Percentiles rank a stretch among this genome's conserved stretches.
phyloP scores from a whole-genome alignment of 2,329 filamentous ascomycete species.

The Fusarium mangiferae region DNA sequence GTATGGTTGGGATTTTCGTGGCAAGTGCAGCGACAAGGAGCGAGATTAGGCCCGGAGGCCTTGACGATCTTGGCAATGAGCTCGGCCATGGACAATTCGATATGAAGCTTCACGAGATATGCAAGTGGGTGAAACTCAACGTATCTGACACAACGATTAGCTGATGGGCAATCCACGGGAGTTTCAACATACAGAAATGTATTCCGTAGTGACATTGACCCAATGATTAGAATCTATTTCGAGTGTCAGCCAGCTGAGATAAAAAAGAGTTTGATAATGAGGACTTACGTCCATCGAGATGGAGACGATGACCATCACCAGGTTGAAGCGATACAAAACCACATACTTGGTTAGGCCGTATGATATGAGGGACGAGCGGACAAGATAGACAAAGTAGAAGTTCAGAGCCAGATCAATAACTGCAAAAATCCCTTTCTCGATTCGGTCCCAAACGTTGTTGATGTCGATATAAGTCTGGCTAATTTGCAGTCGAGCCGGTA shows the following conservation, averaged over 20 bases:
- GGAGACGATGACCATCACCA: conserved; percentile 46
- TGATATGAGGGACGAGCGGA: conserved; percentile 57
- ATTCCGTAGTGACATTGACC: conserved; percentile 38
- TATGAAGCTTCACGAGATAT: conserved; percentile 44
- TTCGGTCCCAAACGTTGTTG: conserved; percentile 61
- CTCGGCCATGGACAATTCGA: conserved; percentile 43
- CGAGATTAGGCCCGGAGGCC: conserved; percentile 26
- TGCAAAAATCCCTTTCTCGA: conserved; percentile 59
- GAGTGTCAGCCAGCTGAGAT: background rate
- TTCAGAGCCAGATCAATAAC: conserved; percentile 59
- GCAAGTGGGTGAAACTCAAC: conserved; percentile 42
- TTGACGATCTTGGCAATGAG: conserved; percentile 44
- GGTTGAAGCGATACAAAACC: conserved; percentile 53
- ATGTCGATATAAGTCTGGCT: conserved; percentile 52
- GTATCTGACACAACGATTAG: conserved; percentile 26
- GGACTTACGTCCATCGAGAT: conserved; percentile 45
- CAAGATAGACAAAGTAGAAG: conserved; percentile 57
- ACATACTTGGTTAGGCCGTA: conserved; percentile 62
- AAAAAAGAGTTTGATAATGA: background rate
- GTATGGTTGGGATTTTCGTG: conserved; percentile 23
- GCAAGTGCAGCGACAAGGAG: conserved; percentile 36
- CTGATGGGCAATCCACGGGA: too few relatives aligned
- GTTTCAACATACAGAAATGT: conserved; percentile 35
- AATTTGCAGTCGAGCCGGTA: conserved; percentile 57
- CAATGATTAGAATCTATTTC: conserved; percentile 39